Conservation (phyloP, 78 protist genomes). For the Dictyostelium citrinum region DNA sequence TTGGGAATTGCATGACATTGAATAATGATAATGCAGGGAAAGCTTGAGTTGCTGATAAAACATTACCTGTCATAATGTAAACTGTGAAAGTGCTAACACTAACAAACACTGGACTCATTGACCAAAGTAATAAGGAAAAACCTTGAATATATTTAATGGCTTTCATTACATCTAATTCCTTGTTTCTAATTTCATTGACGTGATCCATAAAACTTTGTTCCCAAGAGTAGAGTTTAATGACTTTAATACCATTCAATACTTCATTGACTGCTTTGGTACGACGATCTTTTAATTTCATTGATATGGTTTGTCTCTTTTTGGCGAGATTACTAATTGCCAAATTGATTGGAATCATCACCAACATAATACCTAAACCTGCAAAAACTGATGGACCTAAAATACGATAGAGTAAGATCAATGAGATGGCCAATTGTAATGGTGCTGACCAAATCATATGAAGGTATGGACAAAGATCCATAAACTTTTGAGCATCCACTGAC, state of each 20-base stretch:
- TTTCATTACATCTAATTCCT: constrained; percentile 20
- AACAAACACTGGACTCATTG: constrained; percentile 84
- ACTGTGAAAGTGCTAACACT: constrained; percentile 82
- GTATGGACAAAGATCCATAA: constrained; percentile 78
- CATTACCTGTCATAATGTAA: constrained; percentile 33
- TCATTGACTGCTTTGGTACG: constrained; percentile 77
- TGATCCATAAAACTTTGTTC: constrained; percentile 73
- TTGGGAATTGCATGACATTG: constrained; percentile 91
- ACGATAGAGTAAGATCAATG: constrained; percentile 9
- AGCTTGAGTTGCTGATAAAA: constrained; percentile 84
- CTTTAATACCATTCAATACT: constrained; percentile 85
- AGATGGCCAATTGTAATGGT: constrained; percentile 36
- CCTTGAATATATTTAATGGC: constrained; percentile 46
- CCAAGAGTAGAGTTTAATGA: constrained; percentile 90
- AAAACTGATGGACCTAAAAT: constrained; percentile 51
- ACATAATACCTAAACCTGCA: constrained; percentile 80
- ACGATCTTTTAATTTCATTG: constrained; percentile 77
- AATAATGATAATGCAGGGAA: constrained; percentile 91
- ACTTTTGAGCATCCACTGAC: constrained; percentile 88
- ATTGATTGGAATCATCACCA: constrained; percentile 75
- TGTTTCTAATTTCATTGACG: constrained; percentile 50
- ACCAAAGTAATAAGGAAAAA: constrained; percentile 53
- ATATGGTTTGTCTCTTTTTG: constrained; percentile 8
- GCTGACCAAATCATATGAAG: constrained; percentile 90
- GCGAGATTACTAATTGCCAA: constrained; percentile 22